These are phyloP conservation scores for Durotheca rogersii DNA, from an alignment of 495 filamentous ascomycete species.

Conservation along the genomic window DNA sequence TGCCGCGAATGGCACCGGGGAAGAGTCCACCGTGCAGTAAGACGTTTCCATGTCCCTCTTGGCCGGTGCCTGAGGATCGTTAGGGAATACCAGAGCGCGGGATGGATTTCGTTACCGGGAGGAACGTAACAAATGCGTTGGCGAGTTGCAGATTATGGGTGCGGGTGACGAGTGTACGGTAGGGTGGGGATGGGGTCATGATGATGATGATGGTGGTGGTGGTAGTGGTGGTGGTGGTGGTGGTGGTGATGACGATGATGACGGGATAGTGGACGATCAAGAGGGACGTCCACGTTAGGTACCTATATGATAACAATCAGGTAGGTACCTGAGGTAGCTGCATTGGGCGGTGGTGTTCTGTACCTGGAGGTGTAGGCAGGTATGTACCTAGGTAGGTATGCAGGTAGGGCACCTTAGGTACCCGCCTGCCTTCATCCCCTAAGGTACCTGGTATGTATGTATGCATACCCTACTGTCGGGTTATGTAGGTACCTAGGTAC, in stretches of 20 bases:
- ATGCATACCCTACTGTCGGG: no score
- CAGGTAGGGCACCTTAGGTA: no score
- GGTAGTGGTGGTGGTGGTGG: no score
- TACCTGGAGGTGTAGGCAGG: no score
- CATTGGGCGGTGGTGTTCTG: no score
- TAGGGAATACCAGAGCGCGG: slow-evolving; percentile 12
- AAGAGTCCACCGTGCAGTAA: not conserved
- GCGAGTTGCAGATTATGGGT: not conserved
- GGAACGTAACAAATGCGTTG: not conserved
- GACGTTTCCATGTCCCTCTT: slow-evolving; percentile 6
- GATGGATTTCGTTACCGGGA: slow-evolving; percentile 17
- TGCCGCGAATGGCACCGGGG: slow-evolving; percentile 9
- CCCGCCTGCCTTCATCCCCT: not conserved
- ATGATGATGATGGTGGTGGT: no score
- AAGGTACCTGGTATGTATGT: not conserved
- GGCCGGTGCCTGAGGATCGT: slow-evolving; percentile 22
- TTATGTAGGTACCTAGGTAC: not conserved
- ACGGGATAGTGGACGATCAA: no score
- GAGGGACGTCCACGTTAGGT: no score
- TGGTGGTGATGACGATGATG: no score
- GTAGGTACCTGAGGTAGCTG: no score
- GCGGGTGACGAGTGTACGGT: not conserved
- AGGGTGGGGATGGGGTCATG: not conserved
- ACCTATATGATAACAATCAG: no score
- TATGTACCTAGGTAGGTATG: no score